Conservation (phyloP, 768 basidiomycete genomes). For the Psilocybe subaeruginosa region DNA sequence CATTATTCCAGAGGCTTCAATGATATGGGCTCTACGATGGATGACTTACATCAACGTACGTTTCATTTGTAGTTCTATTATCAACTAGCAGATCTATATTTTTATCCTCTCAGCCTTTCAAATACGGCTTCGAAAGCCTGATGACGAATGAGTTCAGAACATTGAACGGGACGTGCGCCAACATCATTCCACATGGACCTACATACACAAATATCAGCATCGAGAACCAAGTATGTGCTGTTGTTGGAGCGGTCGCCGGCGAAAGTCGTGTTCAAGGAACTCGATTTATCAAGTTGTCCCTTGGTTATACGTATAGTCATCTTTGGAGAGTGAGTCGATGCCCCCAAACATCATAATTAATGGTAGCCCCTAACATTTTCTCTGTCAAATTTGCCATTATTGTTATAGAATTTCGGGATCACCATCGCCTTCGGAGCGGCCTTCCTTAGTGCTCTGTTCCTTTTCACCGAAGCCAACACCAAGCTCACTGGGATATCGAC, state of each 20-base stretch:
- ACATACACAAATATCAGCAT: slow-evolving; percentile 57
- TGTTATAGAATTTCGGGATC: slow-evolving; percentile 63
- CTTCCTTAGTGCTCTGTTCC: slow-evolving; percentile 57
- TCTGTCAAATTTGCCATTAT: not conserved
- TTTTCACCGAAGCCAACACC: slow-evolving; percentile 57
- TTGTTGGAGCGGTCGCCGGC: slow-evolving; percentile 63
- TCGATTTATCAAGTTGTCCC: slow-evolving; percentile 47
- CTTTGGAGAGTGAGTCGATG: slow-evolving; percentile 40
- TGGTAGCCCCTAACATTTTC: too few relatives aligned
- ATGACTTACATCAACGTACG: not conserved
- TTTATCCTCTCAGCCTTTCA: not conserved
- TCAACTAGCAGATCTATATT: not conserved
- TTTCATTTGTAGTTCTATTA: not conserved
- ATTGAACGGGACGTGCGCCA: slow-evolving; percentile 57
- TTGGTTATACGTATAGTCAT: slow-evolving; percentile 41
- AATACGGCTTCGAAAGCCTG: slow-evolving; percentile 59
- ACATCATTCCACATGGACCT: slow-evolving; percentile 58
- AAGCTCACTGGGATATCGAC: slow-evolving; percentile 29
- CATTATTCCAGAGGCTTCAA: not conserved
- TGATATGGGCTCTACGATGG: not conserved
- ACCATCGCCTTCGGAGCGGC: slow-evolving; percentile 61
- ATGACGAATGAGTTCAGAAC: slow-evolving; percentile 81
- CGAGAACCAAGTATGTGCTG: slow-evolving; percentile 74
- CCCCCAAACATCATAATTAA: too few relatives aligned
- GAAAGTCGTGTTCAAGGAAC: slow-evolving; percentile 62